Evolutionary conservation across 495 filamentous ascomycete genomes (phyloP).

Genomic region (Penicillium cataractarum): DNA sequence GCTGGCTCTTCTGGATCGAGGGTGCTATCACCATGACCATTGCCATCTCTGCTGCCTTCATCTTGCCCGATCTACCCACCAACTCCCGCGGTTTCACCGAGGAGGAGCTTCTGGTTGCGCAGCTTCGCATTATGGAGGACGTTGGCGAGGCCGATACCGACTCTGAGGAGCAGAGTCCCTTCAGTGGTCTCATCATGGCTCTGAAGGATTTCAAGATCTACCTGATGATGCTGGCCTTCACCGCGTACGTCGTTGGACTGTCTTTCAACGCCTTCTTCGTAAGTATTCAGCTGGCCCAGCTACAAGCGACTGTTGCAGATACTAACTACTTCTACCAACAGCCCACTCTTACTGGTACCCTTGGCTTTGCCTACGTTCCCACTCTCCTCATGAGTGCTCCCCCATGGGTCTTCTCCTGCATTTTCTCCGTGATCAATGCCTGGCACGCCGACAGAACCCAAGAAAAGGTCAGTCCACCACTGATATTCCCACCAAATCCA

Average conservation of each 20-base stretch:
- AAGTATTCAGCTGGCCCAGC: slow-evolving; percentile 9
- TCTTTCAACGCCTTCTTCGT: slow-evolving; percentile 45
- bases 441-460: slow-evolving; percentile 81
- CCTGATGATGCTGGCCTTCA: slow-evolving; percentile 58
- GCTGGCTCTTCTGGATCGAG: slow-evolving; percentile 68
- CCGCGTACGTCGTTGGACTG: slow-evolving; percentile 38
- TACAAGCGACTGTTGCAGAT: slow-evolving; percentile 42
- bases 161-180: slow-evolving; percentile 61
- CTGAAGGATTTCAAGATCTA: slow-evolving; percentile 72
- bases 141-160: slow-evolving; percentile 73
- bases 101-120: slow-evolving; percentile 66
- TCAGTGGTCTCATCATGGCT: slow-evolving; percentile 68
- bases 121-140: slow-evolving; percentile 74
- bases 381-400: slow-evolving; percentile 80
- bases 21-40: slow-evolving; percentile 38
- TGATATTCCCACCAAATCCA: no score
- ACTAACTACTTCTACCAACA: slow-evolving; percentile 66
- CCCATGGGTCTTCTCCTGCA: slow-evolving; percentile 71
- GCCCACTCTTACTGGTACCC: slow-evolving; percentile 75
- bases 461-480: slow-evolving; percentile 55
- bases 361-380: slow-evolving; percentile 65
- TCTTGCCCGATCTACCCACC: slow-evolving; percentile 74
- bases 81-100: slow-evolving; percentile 72
- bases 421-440: slow-evolving; percentile 71
- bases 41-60: slow-evolving; percentile 51